These are phyloP conservation scores for Melanogaster broomeanus DNA, from an alignment of 768 basidiomycete species.

Conservation along the genomic window DNA sequence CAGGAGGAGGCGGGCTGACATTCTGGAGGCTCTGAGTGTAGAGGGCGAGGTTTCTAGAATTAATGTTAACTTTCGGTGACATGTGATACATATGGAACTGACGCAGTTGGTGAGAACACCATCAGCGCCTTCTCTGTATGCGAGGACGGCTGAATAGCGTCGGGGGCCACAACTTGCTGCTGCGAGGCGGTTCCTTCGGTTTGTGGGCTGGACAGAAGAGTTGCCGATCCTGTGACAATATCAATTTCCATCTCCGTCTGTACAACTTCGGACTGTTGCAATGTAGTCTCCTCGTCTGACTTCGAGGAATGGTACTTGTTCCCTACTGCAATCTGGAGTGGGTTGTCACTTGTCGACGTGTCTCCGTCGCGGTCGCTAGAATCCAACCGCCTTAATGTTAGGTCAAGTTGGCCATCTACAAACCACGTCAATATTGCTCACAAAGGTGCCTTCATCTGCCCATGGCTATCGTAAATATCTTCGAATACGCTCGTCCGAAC, in stretches of 20 bases:
- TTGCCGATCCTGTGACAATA: neutral
- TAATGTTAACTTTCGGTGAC: neutral
- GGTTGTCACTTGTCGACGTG: neutral
- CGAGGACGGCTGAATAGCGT: neutral
- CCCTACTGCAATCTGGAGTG: neutral
- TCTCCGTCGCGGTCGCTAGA: neutral
- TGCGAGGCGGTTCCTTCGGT: neutral
- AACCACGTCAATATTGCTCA: constrained; percentile 1
- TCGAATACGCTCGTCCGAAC: neutral
- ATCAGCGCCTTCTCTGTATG: neutral
- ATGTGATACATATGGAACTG: neutral
- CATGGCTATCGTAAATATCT: neutral
- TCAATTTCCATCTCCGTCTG: neutral
- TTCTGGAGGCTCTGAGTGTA: no score
- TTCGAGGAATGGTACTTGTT: neutral
- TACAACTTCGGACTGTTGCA: neutral
- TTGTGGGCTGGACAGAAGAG: neutral
- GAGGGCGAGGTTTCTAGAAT: neutral
- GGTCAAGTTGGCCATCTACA: neutral
- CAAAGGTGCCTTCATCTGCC: neutral
- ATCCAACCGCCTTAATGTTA: neutral
- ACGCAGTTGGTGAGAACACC: neutral
- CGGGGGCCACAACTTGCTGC: neutral
- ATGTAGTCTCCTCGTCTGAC: neutral
- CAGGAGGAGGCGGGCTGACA: no score